A percentile compares a stretch with the other conserved stretches of the same genome.
Conservation (phyloP, 192 early-diverging fungal species). For the Rhizophlyctis rosea region DNA sequence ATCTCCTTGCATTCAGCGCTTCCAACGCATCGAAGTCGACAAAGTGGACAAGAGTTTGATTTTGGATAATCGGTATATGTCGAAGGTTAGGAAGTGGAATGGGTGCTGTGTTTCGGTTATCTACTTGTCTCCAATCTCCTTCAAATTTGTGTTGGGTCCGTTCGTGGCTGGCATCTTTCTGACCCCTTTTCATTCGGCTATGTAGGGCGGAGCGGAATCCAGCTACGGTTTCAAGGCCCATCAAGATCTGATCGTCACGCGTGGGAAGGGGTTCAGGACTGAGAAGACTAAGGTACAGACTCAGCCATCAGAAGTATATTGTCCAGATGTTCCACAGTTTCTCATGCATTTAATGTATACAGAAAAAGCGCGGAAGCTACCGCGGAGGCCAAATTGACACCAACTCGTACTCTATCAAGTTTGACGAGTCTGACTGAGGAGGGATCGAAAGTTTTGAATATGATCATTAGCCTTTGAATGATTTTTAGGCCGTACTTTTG, state of each 20-base stretch:
- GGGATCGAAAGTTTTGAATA: no score
- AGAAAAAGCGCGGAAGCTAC: constrained; percentile 94
- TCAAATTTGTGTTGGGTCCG: background rate
- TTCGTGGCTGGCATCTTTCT: background rate
- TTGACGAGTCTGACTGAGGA: no score
- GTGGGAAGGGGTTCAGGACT: constrained; percentile 88
- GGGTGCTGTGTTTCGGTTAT: constrained; percentile 60
- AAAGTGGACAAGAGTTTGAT: constrained; percentile 65
- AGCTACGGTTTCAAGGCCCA: constrained; percentile 93
- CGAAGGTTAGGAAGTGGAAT: no score
- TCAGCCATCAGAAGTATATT: background rate
- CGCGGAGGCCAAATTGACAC: constrained; percentile 87
- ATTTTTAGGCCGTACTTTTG: no score
- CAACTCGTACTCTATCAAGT: constrained; percentile 86
- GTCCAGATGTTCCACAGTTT: background rate
- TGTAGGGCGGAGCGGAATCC: constrained; percentile 62
- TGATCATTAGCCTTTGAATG: no score
- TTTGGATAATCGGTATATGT: constrained; percentile 72
- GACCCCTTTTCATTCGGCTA: constrained; percentile 13
- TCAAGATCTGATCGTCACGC: constrained; percentile 82
- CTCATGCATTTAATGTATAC: background rate
- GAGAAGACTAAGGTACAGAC: constrained; percentile 83
- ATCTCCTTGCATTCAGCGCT: constrained; percentile 65
- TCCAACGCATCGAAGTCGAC: constrained; percentile 78
- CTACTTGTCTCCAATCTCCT: constrained; percentile 36